Evolutionary conservation across 345 rosid genomes (phyloP), one percentile per base, ranked within the genome.

Genomic region (Melaleuca alternifolia): DNA sequence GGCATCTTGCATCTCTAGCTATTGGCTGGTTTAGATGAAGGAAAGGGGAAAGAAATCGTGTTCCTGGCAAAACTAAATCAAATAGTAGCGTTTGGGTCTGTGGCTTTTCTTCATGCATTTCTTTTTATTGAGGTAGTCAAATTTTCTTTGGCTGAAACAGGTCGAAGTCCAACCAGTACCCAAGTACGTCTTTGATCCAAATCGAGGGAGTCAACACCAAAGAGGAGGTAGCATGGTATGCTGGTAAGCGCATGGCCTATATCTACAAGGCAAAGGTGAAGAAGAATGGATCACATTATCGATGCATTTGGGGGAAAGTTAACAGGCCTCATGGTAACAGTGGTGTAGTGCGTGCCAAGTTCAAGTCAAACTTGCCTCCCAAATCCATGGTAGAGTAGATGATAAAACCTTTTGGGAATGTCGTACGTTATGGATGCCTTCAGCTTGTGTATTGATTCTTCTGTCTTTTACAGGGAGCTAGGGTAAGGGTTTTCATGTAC

Each of bases 281-380:
- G 96, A 92, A 91, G 94, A 89, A 94, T 37, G 98, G 98, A 11
- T 88, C 94, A 0, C 97, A 95, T 91, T 96, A 95, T 85, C 97
- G 98, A 41, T 96, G 99, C 94, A 95, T 96, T 37, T 96, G 99
- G 99, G 99, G 99, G 13, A 95, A 96, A 91, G 99, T 96, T 13
- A 13, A 90, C 20, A 92, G 99, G 91, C 96, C 99, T 88, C 98
- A 95, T 65, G 99, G 99, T 88, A 96, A 96, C 95, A 96, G 95
- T 10, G 98, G 99, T 24, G 96, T 96, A 8, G 98, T 96, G 12
- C 96, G 99, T 33, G 94, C 98, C 14, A 94, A 93, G 92, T 96
- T 96, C 93, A 96, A 93, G 88, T 95, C 98, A 44, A 96, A 96
- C 87, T 89, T 95, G 84, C 99, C 99, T 83, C 98, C 99, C 5